Evolutionary conservation across 805 yeast genomes (phyloP), one percentile per base, ranked within the genome.

Genomic region (Wickerhamiella cacticola): DNA sequence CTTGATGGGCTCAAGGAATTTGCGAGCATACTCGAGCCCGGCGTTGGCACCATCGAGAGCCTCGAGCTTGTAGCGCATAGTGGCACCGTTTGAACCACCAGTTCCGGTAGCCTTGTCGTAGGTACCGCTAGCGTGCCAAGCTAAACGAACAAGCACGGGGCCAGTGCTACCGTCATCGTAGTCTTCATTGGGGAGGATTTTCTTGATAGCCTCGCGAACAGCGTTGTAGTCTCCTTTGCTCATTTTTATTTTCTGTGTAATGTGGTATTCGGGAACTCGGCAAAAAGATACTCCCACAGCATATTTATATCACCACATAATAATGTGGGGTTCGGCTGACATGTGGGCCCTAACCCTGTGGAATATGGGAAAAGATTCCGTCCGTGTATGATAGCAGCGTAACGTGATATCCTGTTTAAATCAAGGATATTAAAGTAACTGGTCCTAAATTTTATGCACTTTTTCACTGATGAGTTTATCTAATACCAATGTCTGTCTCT

Each of bases 61-160:
- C 59, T 73, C 78, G 38, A 64, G 56, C 41, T 60, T 59, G 57
- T 57, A 73, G 48, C 76, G 59, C 77, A 75, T 73, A 19, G 79
- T 74, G 41, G 76, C 71, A 22, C 76, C 78, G 57, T 67, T 73
- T 40, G 78, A 71, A 6, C 79, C 79, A 13, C 71, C 71, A 1
- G 79, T 62, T 41, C 73, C 69, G 18, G 68, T 65, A n/a, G 63
- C 61, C 54, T 67, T 68, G 57, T 83, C 85, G 63, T 71, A 86
- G 16, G 92, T 82, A 29, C 94, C 95, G 49, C 84, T 74, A 29
- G 80, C 75, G 61, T 85, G 94, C 95, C 95, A 85, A 23, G 94
- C 82, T 48, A 83, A 71, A 57, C 95, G 76, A 21, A 85, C 76
- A 35, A 85, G 67, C 13, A 80, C 76, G 8, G 95, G 95, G 1